Evolutionary conservation across 148 eudicot species (phyloP).

Genomic region (Cornus controversa): DNA sequence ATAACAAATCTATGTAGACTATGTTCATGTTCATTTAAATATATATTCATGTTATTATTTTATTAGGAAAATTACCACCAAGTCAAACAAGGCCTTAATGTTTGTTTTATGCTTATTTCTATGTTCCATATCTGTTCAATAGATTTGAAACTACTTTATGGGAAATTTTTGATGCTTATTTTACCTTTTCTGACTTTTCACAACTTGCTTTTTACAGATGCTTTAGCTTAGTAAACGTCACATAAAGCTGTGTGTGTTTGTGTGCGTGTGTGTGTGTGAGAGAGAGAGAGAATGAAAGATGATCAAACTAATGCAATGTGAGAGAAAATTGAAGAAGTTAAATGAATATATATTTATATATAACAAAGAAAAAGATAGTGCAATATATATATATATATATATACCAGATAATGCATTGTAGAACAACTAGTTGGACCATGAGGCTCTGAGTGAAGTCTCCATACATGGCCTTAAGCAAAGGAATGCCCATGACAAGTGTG

Average conservation of each 20-base stretch:
- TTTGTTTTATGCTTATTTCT: not conserved
- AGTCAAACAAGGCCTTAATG: not conserved
- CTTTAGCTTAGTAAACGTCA: not conserved
- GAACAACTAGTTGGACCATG: slow-evolving; percentile 48
- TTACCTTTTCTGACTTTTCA: slow-evolving; percentile 6
- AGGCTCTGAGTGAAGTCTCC: slow-evolving; percentile 36
- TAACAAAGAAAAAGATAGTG: too few relatives aligned
- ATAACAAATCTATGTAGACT: not conserved
- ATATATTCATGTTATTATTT: not conserved
- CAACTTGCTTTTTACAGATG: not conserved
- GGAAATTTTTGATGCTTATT: not conserved
- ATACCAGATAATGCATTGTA: slow-evolving; percentile 53
- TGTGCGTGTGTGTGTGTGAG: not conserved
- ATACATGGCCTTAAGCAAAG: slow-evolving; percentile 48
- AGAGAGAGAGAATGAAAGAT: not conserved
- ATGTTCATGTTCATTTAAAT: not conserved
- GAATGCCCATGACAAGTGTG: slow-evolving; percentile 51
- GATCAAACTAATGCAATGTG: not conserved
- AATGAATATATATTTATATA: not conserved
- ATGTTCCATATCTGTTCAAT: too few relatives aligned
- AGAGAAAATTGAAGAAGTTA: not conserved
- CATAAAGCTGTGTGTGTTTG: not conserved
- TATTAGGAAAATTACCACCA: too few relatives aligned
- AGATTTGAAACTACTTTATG: not conserved
- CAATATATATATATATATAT: too few relatives aligned